Evolutionary conservation across 345 rosid species (phyloP).

Genomic region (Gossypium mustelinum): DNA sequence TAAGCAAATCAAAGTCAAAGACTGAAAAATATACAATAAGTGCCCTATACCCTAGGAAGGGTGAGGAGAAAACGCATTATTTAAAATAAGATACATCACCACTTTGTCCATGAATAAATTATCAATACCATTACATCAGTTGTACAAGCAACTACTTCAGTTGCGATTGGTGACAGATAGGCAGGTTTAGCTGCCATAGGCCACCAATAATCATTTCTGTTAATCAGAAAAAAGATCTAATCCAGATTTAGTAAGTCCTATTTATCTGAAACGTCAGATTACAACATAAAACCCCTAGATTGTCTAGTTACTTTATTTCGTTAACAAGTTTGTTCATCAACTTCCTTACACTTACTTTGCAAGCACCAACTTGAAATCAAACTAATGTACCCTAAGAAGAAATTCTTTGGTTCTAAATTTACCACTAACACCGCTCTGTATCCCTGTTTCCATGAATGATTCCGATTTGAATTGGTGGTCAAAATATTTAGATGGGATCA

Average conservation of each 20-base stretch:
- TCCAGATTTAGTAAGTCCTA: no score
- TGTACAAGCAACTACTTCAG: neutral
- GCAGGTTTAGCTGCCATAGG: neutral
- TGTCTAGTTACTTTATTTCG: neutral
- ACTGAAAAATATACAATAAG: neutral
- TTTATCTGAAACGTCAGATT: neutral
- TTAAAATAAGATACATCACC: neutral
- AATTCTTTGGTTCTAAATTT: neutral
- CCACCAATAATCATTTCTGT: neutral
- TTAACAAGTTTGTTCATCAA: neutral
- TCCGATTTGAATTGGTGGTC: no score
- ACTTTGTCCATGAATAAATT: neutral
- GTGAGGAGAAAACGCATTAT: neutral
- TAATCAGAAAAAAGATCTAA: no score
- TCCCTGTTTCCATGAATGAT: neutral
- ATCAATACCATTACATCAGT: neutral
- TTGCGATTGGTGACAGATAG: neutral
- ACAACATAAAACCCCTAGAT: neutral
- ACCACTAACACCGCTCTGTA: neutral
- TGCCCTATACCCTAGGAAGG: neutral
- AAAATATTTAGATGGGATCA: no score
- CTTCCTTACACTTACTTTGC: neutral
- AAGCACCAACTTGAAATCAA: neutral
- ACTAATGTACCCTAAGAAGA: neutral
- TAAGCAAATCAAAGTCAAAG: conserved; percentile 5